Evolutionary conservation across 129 eudicot species (phyloP), one percentile per base, ranked within the genome.

Genomic region (Calendula officinalis): DNA sequence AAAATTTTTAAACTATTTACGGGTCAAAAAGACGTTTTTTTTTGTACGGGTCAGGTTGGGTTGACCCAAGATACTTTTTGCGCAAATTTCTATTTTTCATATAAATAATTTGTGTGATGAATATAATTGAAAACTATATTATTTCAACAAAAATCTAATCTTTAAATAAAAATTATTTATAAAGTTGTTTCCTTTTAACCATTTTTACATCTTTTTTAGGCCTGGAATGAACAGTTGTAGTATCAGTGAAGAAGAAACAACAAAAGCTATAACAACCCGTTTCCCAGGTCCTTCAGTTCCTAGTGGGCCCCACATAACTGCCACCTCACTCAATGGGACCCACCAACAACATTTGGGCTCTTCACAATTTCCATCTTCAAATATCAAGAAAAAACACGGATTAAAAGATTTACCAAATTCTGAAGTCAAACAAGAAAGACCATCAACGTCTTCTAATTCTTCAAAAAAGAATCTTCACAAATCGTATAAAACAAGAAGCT

Each of bases 151-250:
- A 4, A 55, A 35, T 22, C 40, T 35, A n/a, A 6, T 55, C 9
- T 3, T 9, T 53, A 8, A 22, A 9, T 17, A 8, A n/a, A 30
- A 10, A 22, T 8, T 37, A 53, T 53, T 53, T 53, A 53, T 17
- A 9, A 53, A 17, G 14, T 30, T 8, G 38, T 22, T n/a, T 30
- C 3, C 58, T n/a, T 36, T 75, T 59, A 16, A 58, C 60, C 17
- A 39, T 47, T 56, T 65, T 74, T 11, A n/a, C 40, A 50, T 76
- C 37, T 70, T 43, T 57, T 57, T 12, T 64, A 94, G 99, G 84
- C 97, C 95, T 50, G 94, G 90, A 75, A 81, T 83, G 99, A 94
- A 94, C 73, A 78, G 80, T 38, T 94, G 99, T 73, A 69, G 81
- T 67, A 14, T 89, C 38, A 80, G 94, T 35, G 84, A 94, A 73